phyloP scores from a whole-genome alignment of 2,329 filamentous ascomycete genomes.

The Diplodia scrobiculata region DNA sequence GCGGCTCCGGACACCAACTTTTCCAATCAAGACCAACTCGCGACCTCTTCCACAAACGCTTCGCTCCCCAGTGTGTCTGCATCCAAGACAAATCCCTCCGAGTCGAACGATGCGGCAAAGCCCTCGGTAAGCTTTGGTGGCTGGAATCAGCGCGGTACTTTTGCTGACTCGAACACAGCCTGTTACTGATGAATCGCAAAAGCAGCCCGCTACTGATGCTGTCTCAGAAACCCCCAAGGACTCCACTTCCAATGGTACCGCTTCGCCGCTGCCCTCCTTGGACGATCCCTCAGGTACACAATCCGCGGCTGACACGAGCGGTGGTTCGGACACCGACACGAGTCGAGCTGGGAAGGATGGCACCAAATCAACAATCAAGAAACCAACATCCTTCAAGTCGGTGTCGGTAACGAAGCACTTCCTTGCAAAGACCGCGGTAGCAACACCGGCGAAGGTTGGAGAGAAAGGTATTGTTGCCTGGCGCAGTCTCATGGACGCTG shows the following conservation, averaged over 20 bases:
- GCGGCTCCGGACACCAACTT: conserved; percentile 44
- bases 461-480: conserved; percentile 54
- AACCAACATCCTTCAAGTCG: conserved; percentile 77
- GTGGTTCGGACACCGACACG: conserved; percentile 75
- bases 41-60: conserved; percentile 42
- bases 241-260: conserved; percentile 42
- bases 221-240: conserved; percentile 34
- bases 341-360: conserved; percentile 63
- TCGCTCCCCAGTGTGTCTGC: conserved; percentile 34
- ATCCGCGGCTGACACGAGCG: conserved; percentile 68
- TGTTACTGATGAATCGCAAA: conserved; percentile 21
- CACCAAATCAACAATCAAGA: conserved; percentile 60
- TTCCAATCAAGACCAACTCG: conserved; percentile 40
- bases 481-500: background rate
- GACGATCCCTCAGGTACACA: conserved; percentile 37
- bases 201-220: conserved; percentile 19
- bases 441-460: conserved; percentile 51
- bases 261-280: conserved; percentile 40
- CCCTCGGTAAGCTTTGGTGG: conserved; percentile 36
- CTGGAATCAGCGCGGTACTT: background rate
- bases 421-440: conserved; percentile 68
- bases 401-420: conserved; percentile 86
- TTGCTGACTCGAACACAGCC: conserved; percentile 20
- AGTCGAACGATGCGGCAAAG: conserved; percentile 21
- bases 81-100: conserved; percentile 27